Base-by-base conservation (phyloP, 2,329 filamentous ascomycete genomes). In the Fusarium sororula region DNA sequence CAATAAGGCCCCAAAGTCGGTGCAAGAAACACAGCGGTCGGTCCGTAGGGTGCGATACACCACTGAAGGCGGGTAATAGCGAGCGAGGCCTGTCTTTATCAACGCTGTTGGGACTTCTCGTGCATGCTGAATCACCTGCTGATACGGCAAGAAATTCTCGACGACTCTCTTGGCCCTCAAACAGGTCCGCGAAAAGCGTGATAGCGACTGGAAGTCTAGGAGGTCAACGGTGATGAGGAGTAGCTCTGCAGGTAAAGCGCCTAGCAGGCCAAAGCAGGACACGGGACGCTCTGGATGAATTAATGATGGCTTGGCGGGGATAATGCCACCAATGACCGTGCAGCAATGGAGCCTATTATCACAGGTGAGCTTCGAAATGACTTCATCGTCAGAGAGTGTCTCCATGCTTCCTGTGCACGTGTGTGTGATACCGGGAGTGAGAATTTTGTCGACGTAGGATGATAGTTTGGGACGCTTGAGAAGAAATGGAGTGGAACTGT, bases 261-360 rank as follows among this genome's bases (percentile, higher is more conserved):
- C 47, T 0, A 50, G 22, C 2, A 51, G 22, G 3, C 22, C 48
- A 0, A 51, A 35, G 30, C 11, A 35, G 2, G 48, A 14, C 6
- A 4, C 30, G 9, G 30, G 2, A 2, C 48, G 48, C 15, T 51
- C 30, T 5, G 22, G 28, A 7, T 51, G 48, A 51, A 35, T 32
- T 7, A 0, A 14, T 24, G 22, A 50, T 24, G 28, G 6, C 28
- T 10, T 14, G 18, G 7, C 22, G 15, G 30, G 20, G 4, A n/a
- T 7, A 10, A 13, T 14, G 5, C 24, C 15, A 1, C 20, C 4
- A 10, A 51, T 51, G 5, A 14, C 48, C 30, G 4, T 13, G 22
- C 48, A 7, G 30, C 3, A 1, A 18, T 35, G 0, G n/a, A 51
- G 11, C 1, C 24, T 3, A 35, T 9, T 8, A 35, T 24, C 22